A percentile compares a stretch with the other conserved stretches of the same genome.
Conservation (phyloP, 805 yeast species). For the Yarrowia deformans region DNA sequence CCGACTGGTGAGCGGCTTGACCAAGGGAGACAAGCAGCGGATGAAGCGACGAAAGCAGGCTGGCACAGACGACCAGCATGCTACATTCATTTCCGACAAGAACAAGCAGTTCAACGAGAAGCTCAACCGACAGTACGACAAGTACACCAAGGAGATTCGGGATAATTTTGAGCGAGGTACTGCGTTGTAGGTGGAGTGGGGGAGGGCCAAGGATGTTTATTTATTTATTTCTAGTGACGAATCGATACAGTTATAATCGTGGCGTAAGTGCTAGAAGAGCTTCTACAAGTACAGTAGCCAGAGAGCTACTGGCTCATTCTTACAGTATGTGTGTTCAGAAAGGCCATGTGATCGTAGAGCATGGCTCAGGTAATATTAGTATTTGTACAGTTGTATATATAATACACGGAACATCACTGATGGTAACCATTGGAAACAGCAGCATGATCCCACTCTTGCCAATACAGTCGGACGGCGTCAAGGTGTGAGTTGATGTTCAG, state of each 20-base stretch:
- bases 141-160: constrained; percentile 50
- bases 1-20: constrained; percentile 46
- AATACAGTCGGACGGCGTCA: not conserved
- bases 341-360: too few species aligned
- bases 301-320: too few species aligned
- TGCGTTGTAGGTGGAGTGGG: constrained; percentile 42
- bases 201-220: not conserved
- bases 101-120: constrained; percentile 78
- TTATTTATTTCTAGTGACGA: constrained; percentile 4
- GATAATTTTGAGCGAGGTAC: constrained; percentile 53
- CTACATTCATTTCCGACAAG: constrained; percentile 65
- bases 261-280: too few species aligned
- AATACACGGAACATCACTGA: not conserved
- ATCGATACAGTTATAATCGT: too few species aligned
- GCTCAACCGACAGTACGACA: constrained; percentile 63
- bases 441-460: constrained; percentile 7
- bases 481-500: constrained; percentile 17
- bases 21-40: constrained; percentile 53
- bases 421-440: not conserved
- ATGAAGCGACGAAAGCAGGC: constrained; percentile 48
- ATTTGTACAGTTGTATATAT: not conserved
- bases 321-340: too few species aligned
- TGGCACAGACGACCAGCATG: constrained; percentile 51
- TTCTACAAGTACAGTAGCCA: too few species aligned
- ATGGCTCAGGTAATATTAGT: not conserved